These are phyloP conservation scores for Camelina hispida DNA, from an alignment of 345 rosid species.

Conservation along the genomic window DNA sequence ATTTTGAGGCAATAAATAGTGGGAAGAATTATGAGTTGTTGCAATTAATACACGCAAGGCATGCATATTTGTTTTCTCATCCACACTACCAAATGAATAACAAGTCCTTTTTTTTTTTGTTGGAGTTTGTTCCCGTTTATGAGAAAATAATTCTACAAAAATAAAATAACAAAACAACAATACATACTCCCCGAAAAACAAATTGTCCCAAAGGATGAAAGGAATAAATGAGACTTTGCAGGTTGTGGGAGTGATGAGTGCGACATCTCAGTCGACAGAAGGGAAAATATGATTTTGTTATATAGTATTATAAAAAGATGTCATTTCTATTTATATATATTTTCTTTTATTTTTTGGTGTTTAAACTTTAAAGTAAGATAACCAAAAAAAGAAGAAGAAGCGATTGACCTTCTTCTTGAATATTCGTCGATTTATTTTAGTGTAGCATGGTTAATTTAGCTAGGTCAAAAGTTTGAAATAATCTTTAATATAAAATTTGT, in stretches of 20 bases:
- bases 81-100: constrained; percentile 2
- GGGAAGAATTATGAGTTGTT: constrained; percentile 44
- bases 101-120: constrained; percentile 27
- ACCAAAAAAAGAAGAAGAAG: neutral
- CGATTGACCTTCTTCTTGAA: constrained; percentile 23
- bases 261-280: constrained; percentile 47
- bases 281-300: constrained; percentile 28
- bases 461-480: constrained; percentile 34
- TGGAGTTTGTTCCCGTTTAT: constrained; percentile 39
- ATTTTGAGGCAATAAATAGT: constrained; percentile 46
- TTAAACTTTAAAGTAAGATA: no score
- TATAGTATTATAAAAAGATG: neutral
- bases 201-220: constrained; percentile 34
- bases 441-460: constrained; percentile 8
- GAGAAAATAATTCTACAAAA: constrained; percentile 5
- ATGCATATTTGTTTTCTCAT: constrained; percentile 44
- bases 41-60: constrained; percentile 43
- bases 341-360: no score
- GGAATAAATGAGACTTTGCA: constrained; percentile 43
- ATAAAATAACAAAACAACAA: neutral
- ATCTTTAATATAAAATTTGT: constrained; percentile 8
- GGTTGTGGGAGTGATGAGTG: constrained; percentile 47
- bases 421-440: neutral
- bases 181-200: neutral
- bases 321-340: neutral